These are phyloP conservation scores for Furcasterigmium furcatum DNA, from an alignment of 2,329 filamentous ascomycete species.

Conservation along the genomic window DNA sequence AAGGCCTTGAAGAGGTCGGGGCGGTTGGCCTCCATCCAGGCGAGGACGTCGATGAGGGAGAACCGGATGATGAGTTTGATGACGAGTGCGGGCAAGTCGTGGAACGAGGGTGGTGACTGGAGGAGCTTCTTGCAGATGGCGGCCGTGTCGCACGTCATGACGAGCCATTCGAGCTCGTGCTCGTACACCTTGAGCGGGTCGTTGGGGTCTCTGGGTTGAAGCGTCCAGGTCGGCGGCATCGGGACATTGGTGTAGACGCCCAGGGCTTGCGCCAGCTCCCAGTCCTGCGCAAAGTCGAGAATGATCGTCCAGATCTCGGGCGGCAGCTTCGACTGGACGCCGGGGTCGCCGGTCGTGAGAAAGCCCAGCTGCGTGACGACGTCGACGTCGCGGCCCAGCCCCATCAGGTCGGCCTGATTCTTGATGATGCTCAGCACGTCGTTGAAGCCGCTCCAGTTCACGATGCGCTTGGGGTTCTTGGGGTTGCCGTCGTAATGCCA, in stretches of 20 bases:
- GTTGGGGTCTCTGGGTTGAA: conserved; percentile 53
- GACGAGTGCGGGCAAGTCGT: conserved; percentile 72
- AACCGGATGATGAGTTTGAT: conserved; percentile 92
- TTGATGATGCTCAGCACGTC: conserved; percentile 72
- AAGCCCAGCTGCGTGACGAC: conserved; percentile 38
- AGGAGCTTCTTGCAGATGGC: conserved; percentile 74
- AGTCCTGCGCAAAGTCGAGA: conserved; percentile 77
- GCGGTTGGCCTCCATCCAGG: conserved; percentile 59
- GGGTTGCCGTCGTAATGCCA: conserved; percentile 68
- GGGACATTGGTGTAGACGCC: conserved; percentile 76
- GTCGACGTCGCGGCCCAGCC: conserved; percentile 69
- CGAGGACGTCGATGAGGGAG: conserved; percentile 74
- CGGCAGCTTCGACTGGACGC: conserved; percentile 55
- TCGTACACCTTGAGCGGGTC: conserved; percentile 70
- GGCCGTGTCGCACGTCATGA: conserved; percentile 68
- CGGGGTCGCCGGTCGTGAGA: conserved; percentile 23
- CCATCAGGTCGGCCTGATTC: conserved; percentile 73
- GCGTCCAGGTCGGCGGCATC: conserved; percentile 67
- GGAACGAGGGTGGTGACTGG: conserved; percentile 65
- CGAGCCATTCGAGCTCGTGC: conserved; percentile 80
- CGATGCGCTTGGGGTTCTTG: conserved; percentile 47
- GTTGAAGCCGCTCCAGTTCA: conserved; percentile 63
- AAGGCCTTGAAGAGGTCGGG: conserved; percentile 80
- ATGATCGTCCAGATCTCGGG: conserved; percentile 89
- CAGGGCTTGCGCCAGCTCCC: conserved; percentile 82